These are phyloP conservation scores for Aspergillus sp. DNA, from an alignment of 2,329 filamentous ascomycete genomes.

Conservation along the genomic window DNA sequence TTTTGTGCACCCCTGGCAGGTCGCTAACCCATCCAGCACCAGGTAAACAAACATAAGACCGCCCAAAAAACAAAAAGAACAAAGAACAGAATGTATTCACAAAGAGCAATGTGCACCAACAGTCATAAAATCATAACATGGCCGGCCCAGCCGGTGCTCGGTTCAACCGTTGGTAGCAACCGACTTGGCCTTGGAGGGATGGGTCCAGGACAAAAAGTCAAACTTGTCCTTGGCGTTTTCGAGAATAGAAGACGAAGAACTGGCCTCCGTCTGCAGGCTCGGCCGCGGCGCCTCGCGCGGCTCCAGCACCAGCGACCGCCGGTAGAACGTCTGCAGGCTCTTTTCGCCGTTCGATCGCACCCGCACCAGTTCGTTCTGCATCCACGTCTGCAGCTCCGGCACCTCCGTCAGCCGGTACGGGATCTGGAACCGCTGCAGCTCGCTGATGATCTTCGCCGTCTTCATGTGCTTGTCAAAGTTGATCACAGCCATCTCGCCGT, in stretches of 20 bases:
- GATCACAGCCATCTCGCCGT: constrained; percentile 71
- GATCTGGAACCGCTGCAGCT: constrained; percentile 93
- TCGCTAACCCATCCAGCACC: no score
- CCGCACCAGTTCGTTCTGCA: constrained; percentile 74
- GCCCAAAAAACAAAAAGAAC: neutral
- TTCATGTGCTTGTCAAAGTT: constrained; percentile 98
- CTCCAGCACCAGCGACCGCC: constrained; percentile 80
- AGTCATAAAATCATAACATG: constrained; percentile 21
- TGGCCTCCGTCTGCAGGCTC: constrained; percentile 25
- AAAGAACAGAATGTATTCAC: neutral
- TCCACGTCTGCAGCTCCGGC: constrained; percentile 89
- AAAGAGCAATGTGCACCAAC: constrained; percentile 6
- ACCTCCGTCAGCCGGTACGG: constrained; percentile 81
- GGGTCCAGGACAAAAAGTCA: constrained; percentile 52
- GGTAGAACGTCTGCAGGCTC: constrained; percentile 68
- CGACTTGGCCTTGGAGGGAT: constrained; percentile 42
- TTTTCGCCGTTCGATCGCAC: constrained; percentile 65
- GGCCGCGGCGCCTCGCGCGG: constrained; percentile 48
- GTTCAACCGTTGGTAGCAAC: constrained; percentile 33
- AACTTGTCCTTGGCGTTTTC: constrained; percentile 50
- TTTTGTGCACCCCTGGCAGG: neutral
- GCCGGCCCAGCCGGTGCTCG: neutral
- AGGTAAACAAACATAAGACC: neutral
- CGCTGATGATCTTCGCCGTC: constrained; percentile 91
- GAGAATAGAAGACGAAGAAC: constrained; percentile 32